Evolutionary conservation across 2,329 filamentous ascomycete genomes (phyloP).

Genomic region (Fusarium sublunatum): DNA sequence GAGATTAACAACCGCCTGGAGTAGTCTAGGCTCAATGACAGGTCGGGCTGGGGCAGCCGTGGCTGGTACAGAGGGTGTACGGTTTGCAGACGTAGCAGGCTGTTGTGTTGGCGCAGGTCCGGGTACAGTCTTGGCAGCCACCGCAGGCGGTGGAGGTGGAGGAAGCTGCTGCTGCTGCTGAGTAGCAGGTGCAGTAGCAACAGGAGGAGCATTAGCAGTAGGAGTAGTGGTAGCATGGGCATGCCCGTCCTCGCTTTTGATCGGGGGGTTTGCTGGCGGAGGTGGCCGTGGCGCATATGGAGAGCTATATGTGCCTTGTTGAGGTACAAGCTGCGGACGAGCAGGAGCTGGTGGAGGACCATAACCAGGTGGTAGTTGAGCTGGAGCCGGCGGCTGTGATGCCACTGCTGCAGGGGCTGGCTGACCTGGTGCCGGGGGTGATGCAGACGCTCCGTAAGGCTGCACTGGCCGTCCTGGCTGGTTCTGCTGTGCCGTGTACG

Average conservation of each 20-base stretch:
- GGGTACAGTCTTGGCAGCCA: constrained; percentile 37
- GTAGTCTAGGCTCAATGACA: constrained; percentile 58
- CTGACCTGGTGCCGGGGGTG: constrained; percentile 44
- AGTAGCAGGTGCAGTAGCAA: constrained; percentile 12
- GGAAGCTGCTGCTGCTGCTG: constrained; percentile 29
- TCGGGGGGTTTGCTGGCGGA: constrained; percentile 40
- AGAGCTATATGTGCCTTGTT: constrained; percentile 52
- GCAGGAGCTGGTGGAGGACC: constrained; percentile 53
- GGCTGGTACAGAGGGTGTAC: constrained; percentile 45
- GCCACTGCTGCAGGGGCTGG: constrained; percentile 36
- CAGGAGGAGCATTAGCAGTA: constrained; percentile 1
- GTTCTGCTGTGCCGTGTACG: constrained; percentile 49
- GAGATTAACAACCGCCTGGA: constrained; percentile 57
- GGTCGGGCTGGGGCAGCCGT: constrained; percentile 46
- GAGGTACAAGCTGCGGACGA: constrained; percentile 47
- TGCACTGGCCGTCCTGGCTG: constrained; percentile 48
- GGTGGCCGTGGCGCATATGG: constrained; percentile 53
- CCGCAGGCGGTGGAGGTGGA: constrained; percentile 23
- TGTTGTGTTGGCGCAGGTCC: constrained; percentile 31
- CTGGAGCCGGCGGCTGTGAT: constrained; percentile 50
- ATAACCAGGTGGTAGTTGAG: constrained; percentile 51
- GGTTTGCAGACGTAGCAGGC: constrained; percentile 34
- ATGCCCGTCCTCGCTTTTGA: constrained; percentile 49
- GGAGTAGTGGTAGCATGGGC: constrained; percentile 13
- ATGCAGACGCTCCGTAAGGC: constrained; percentile 45